Conservation (phyloP, 2,329 filamentous ascomycete species). For the Colletotrichum lini region DNA sequence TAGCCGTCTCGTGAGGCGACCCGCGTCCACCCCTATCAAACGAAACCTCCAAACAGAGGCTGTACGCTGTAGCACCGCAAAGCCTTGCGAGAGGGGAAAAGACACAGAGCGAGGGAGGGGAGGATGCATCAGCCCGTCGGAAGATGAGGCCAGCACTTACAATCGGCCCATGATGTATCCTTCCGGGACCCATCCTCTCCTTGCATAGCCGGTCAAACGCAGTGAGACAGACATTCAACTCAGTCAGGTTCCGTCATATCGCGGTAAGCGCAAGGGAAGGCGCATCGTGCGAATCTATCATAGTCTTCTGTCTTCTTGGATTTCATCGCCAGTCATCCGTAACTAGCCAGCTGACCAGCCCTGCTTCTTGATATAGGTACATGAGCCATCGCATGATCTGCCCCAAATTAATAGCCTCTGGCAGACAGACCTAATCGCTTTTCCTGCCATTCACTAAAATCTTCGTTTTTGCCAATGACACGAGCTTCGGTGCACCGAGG, state of each 20-base stretch:
- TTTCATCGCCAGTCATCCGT: constrained; percentile 36
- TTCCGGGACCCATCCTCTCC: background rate
- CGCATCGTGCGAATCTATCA: constrained; percentile 24
- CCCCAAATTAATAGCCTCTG: constrained; percentile 36
- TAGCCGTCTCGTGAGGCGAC: constrained; percentile 28
- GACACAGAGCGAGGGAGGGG: background rate
- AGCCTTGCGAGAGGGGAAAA: background rate
- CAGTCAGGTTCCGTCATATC: background rate
- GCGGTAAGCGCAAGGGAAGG: background rate
- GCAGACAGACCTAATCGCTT: constrained; percentile 33
- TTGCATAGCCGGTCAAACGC: background rate
- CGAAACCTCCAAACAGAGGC: background rate
- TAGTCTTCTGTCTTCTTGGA: constrained; percentile 29
- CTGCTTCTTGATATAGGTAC: constrained; percentile 37
- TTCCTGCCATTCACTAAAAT: constrained; percentile 13
- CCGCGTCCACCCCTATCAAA: constrained; percentile 13
- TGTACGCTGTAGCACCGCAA: constrained; percentile 2
- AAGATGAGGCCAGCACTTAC: background rate
- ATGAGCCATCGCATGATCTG: constrained; percentile 38
- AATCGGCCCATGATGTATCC: background rate
- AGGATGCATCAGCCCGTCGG: background rate
- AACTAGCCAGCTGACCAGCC: constrained; percentile 41
- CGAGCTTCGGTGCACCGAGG: constrained; percentile 4
- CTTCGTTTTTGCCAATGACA: constrained; percentile 4
- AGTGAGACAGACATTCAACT: background rate